These are phyloP conservation scores for Fusarium cyanostomum DNA, from an alignment of 2,329 filamentous ascomycete species.

Conservation along the genomic window DNA sequence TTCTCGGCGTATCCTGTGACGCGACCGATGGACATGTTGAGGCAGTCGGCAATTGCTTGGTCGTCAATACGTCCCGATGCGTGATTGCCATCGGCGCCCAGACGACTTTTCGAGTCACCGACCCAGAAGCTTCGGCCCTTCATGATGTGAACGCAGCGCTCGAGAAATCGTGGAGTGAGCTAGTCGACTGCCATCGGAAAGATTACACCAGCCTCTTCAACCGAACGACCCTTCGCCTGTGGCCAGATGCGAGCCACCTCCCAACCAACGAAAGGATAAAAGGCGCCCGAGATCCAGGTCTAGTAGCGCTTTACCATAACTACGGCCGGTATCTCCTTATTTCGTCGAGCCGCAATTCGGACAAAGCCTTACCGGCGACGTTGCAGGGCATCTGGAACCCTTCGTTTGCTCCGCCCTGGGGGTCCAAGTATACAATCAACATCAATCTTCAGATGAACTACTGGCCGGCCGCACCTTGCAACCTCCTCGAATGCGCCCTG, in stretches of 20 bases:
- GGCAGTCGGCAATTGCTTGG: constrained; percentile 29
- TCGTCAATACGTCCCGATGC: constrained; percentile 18
- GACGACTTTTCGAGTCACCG: constrained; percentile 33
- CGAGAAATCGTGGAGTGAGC: constrained; percentile 18
- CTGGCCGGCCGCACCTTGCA: constrained; percentile 51
- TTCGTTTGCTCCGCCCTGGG: constrained; percentile 51
- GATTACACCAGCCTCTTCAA: constrained; percentile 33
- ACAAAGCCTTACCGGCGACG: constrained; percentile 45
- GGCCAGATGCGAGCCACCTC: constrained; percentile 33
- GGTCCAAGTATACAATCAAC: constrained; percentile 60
- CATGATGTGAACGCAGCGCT: constrained; percentile 39
- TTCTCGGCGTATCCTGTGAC: constrained; percentile 16
- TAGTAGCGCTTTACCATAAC: constrained; percentile 45
- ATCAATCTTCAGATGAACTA: constrained; percentile 66
- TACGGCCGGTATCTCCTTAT: constrained; percentile 48
- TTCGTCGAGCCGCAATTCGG: constrained; percentile 32
- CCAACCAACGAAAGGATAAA: constrained; percentile 34
- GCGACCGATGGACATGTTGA: constrained; percentile 6
- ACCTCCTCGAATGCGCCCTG: constrained; percentile 51
- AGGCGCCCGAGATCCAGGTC: constrained; percentile 37
- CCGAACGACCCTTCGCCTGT: constrained; percentile 28
- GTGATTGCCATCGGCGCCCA: constrained; percentile 35
- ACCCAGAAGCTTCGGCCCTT: constrained; percentile 32
- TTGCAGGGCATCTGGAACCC: constrained; percentile 51
- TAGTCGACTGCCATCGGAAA: constrained; percentile 23